Base-by-base conservation (phyloP, 768 basidiomycete genomes). In the Podaxis sp. region DNA sequence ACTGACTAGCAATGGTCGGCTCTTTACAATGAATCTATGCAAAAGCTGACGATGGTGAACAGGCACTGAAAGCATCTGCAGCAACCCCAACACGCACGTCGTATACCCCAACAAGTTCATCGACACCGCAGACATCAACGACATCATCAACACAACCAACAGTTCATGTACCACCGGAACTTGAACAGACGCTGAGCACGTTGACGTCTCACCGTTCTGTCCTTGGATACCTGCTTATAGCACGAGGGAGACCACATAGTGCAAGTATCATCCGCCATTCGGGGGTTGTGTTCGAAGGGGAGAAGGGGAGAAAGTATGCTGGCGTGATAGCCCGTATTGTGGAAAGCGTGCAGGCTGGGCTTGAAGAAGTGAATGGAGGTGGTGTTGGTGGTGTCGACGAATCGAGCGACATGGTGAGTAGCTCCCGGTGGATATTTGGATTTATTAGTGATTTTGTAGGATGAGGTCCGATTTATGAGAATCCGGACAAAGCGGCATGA, bases 401-500 rank as follows among this genome's bases (percentile, higher is more conserved):
- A 22, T 8, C 42, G 4, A 57, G 36, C 61, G 87, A 87, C 53
- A 76, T 75, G 64, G 88, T 89, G 66, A 56, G 87, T 80, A 12
- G n/a, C 19, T 24, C 12, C 19, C 5, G 33, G 19, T 51, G 19
- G 13, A 28, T 28, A 12, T 17, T 22, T 13, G 49, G 44, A 36
- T 9, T 3, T 17, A 28, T 49, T 22, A 19, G 13, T 51, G 39
- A 44, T 56, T 30, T 64, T 59, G 2, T 67, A 96, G 93, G 95
- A 96, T 71, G 89, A 93, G 26, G 81, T 96, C 51, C 84, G 86
- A 64, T 93, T 96, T 69, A 87, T 97, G 85, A 80, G 95, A 63
- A 94, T 96, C 76, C 85, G 95, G 54, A 96, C 95, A 63, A 92
- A 86, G 71, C 83, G 90, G 57, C 95, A 97, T 73, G 95, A 96